Evolutionary conservation across 2,329 filamentous ascomycete species (phyloP).

Genomic region (Aspergillus unguis): DNA sequence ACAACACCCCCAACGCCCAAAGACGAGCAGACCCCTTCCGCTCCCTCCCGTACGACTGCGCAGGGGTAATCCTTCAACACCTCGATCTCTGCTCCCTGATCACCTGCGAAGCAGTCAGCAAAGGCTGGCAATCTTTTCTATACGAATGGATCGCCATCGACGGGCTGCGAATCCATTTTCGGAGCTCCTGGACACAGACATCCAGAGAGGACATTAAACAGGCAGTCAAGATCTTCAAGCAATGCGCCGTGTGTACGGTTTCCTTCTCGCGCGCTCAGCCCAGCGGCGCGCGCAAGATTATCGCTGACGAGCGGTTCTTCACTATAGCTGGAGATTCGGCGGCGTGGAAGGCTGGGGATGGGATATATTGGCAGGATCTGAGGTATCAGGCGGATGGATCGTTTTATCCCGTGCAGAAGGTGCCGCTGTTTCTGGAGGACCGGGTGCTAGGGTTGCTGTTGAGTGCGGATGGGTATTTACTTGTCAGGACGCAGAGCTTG

Average conservation of each 20-base stretch:
- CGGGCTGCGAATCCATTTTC: neutral
- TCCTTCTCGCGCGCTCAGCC: neutral
- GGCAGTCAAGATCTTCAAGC: neutral
- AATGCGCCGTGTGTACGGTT: neutral
- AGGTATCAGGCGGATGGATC: neutral
- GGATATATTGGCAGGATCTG: neutral
- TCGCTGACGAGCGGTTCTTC: neutral
- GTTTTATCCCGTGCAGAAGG: neutral
- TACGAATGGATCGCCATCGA: neutral
- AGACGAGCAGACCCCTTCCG: neutral
- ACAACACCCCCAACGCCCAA: too few relatives aligned
- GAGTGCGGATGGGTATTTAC: neutral
- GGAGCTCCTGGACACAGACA: neutral
- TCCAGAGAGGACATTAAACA: neutral
- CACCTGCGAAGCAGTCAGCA: neutral
- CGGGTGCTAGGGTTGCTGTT: neutral
- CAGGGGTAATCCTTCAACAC: neutral
- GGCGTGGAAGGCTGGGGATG: neutral
- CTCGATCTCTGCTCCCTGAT: neutral
- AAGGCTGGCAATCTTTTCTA: neutral
- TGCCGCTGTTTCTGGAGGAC: neutral
- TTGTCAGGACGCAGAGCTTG: neutral
- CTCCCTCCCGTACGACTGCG: neutral
- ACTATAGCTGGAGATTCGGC: neutral
- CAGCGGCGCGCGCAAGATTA: neutral